These are phyloP conservation scores for Aspergillus awamori DNA, from an alignment of 2,329 filamentous ascomycete genomes.

Conservation along the genomic window DNA sequence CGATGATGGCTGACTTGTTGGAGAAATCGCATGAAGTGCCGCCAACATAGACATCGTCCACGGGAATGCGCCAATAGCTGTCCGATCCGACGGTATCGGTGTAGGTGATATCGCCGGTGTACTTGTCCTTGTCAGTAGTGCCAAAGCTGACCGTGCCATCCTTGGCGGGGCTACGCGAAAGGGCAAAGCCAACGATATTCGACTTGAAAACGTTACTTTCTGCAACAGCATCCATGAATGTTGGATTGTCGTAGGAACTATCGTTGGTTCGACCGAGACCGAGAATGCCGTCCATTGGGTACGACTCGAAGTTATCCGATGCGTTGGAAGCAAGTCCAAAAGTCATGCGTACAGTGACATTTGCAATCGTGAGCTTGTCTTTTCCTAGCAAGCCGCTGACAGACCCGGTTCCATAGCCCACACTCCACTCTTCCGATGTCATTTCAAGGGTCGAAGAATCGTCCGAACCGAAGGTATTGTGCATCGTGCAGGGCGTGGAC, in stretches of 20 bases:
- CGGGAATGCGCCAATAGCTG: conserved; percentile 71
- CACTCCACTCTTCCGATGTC: conserved; percentile 59
- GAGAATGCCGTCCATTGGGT: conserved; percentile 86
- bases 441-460: conserved; percentile 67
- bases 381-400: conserved; percentile 68
- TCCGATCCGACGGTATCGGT: conserved; percentile 55
- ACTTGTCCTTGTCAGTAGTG: conserved; percentile 66
- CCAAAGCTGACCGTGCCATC: conserved; percentile 81
- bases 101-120: conserved; percentile 69
- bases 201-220: conserved; percentile 59
- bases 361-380: conserved; percentile 70
- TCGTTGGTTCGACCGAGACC: conserved; percentile 69
- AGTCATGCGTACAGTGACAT: conserved; percentile 63
- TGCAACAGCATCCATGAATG: conserved; percentile 67
- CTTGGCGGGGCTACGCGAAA: conserved; percentile 70
- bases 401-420: conserved; percentile 76
- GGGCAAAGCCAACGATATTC: conserved; percentile 71
- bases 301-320: conserved; percentile 73
- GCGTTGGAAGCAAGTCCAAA: conserved; percentile 75
- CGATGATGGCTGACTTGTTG: conserved; percentile 69
- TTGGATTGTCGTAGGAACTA: conserved; percentile 56
- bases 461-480: conserved; percentile 68
- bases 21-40: conserved; percentile 59
- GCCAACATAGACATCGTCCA: conserved; percentile 68
- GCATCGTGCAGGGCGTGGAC: conserved; percentile 66